phyloP scores from a whole-genome alignment of 2,329 filamentous ascomycete genomes.

The Aspergillus ibericus region DNA sequence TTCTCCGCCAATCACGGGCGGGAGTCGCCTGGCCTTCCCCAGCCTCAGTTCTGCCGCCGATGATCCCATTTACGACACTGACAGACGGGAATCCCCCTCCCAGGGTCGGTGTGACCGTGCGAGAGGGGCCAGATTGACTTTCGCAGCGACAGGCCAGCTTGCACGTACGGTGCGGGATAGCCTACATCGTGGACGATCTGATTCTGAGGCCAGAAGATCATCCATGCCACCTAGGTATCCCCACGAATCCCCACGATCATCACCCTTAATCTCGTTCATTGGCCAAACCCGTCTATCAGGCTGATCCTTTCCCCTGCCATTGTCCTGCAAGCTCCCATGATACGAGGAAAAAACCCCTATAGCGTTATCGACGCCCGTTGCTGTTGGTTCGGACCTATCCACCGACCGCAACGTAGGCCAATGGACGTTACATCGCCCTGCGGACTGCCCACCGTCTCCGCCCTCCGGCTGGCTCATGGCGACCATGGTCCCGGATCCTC shows the following conservation, averaged over 20 bases:
- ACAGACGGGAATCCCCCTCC: too few species aligned
- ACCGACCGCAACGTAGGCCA: slow-evolving; percentile 4
- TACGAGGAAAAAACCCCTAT: slow-evolving; percentile 24
- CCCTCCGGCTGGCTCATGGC: background rate
- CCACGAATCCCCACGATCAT: background rate
- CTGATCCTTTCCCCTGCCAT: background rate
- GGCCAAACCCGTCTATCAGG: background rate
- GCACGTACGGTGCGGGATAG: background rate
- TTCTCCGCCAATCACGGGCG: slow-evolving; percentile 36
- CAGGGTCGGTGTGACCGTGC: background rate
- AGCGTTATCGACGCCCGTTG: slow-evolving; percentile 5
- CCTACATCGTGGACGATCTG: background rate
- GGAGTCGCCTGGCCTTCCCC: background rate
- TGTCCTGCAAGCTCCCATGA: slow-evolving; percentile 8
- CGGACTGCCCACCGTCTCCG: background rate
- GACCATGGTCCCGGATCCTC: background rate
- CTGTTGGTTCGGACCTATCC: slow-evolving; percentile 15
- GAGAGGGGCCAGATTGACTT: background rate
- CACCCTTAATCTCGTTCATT: background rate
- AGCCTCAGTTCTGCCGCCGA: background rate
- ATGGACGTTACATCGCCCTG: background rate
- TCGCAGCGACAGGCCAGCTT: too few species aligned
- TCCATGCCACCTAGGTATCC: background rate
- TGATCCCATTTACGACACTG: too few species aligned
- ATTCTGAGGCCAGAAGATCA: background rate